phyloP scores from a whole-genome alignment of 1,284 basidiomycete species.

The Melampsora larici-populina region DNA sequence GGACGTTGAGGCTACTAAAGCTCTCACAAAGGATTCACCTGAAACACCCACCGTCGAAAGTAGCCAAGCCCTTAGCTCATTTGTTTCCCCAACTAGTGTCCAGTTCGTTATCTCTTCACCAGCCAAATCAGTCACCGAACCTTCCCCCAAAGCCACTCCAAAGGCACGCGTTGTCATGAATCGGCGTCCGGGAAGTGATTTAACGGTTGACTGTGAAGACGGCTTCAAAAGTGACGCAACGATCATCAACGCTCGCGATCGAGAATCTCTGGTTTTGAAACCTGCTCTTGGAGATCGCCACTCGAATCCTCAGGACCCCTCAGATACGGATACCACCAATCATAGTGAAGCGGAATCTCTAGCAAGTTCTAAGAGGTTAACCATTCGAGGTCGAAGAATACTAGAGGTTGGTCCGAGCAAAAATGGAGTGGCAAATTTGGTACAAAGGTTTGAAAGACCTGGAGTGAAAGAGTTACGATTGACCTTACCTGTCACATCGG shows the following conservation, averaged over 20 bases:
- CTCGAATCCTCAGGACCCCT: neutral
- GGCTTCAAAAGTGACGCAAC: constrained; percentile 39
- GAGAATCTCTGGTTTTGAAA: constrained; percentile 12
- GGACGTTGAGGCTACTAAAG: neutral
- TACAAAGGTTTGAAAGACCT: constrained; percentile 42
- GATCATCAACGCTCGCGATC: constrained; percentile 27
- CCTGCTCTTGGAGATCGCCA: neutral
- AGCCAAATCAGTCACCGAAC: neutral
- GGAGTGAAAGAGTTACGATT: neutral
- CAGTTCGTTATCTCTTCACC: neutral
- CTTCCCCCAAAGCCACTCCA: neutral
- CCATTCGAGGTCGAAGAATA: constrained; percentile 23
- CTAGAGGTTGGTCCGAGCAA: constrained; percentile 27
- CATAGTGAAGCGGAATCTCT: constrained; percentile 31
- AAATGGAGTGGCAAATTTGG: constrained; percentile 39
- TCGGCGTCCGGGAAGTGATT: neutral
- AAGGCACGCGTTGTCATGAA: neutral
- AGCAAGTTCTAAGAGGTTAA: constrained; percentile 29
- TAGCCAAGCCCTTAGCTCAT: neutral
- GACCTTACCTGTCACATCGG: neutral
- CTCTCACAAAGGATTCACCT: neutral
- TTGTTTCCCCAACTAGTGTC: neutral
- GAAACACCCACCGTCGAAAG: neutral
- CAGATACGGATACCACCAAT: constrained; percentile 38
- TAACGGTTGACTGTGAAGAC: constrained; percentile 4